Base-by-base conservation (phyloP, 495 filamentous ascomycete genomes). In the Talaromyces borbonicus region DNA sequence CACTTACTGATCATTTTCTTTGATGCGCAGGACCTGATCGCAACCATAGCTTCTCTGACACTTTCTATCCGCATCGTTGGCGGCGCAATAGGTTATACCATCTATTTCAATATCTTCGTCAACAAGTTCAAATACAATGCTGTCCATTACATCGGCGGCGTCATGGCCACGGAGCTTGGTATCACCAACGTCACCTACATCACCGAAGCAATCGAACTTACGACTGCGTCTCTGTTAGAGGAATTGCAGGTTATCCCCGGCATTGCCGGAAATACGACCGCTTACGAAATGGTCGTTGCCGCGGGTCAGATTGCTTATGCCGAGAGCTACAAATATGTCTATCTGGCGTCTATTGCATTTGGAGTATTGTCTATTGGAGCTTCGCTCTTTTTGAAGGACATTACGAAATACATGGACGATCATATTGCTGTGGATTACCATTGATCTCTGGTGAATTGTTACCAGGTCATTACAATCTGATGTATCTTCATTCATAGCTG, bases 81-180 rank as follows among this genome's bases (percentile, higher is more conserved):
- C 26, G 82, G 83, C 27, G 67, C 75, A 25, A 77, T 87, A 44
- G 83, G 83, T 33, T 87, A 85, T 57, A 74, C 73, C 18, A 74
- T 81, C 48, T 87, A 87, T 71, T 87, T 80, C 72, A 87, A 85
- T 56, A 71, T 87, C 52, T 87, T 85, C 64, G 58, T 76, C 52
- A 70, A 71, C 52, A 84, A 83, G 61, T 79, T 85, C 48, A 50
- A 71, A 11, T 71, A 77, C 0, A 59, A 67, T 15, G 72, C 79
- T 25, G 56, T 45, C 7, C 39, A 69, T 36, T 69, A 74, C 44
- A 73, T 84, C 12, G 74, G 71, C 16, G 70, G 66, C 7, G 68
- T 73, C 1, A 80, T 81, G 67, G 44, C 62, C 3, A 54, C 58
- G 11, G 45, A 75, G 43, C 61, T 75, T 29, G 70, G 74, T 46